A percentile compares a stretch with the other conserved stretches of the same genome.
Conservation (phyloP, 257 asterid species). For the Apocynum venetum region DNA sequence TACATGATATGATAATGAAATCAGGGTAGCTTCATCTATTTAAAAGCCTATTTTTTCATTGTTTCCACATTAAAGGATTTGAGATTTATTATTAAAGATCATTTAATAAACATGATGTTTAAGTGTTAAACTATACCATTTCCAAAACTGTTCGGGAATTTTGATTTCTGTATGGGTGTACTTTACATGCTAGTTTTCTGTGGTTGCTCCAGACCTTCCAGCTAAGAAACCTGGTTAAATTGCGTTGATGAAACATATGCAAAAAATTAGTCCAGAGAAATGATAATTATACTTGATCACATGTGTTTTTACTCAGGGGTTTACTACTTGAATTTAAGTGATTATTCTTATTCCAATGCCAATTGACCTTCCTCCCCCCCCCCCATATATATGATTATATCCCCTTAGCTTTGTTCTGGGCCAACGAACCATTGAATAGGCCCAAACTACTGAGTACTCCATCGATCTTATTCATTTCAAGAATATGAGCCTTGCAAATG, state of each 20-base stretch:
- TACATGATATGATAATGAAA: background rate
- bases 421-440: background rate
- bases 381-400: too few relatives aligned
- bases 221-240: background rate
- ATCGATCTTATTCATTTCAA: background rate
- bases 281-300: background rate
- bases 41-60: background rate
- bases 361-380: too few relatives aligned
- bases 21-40: background rate
- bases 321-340: background rate
- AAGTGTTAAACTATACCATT: background rate
- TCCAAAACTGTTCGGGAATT: background rate
- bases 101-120: background rate
- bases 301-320: background rate
- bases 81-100: background rate
- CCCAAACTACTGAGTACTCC: background rate
- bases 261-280: background rate
- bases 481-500: background rate
- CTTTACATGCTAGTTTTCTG: background rate
- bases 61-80: background rate
- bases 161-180: background rate
- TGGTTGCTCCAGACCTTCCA: background rate
- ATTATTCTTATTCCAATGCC: background rate
- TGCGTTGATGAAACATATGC: background rate
- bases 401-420: too few relatives aligned